Conservation (phyloP, 2,329 filamentous ascomycete genomes). For the Nakataea oryzae region DNA sequence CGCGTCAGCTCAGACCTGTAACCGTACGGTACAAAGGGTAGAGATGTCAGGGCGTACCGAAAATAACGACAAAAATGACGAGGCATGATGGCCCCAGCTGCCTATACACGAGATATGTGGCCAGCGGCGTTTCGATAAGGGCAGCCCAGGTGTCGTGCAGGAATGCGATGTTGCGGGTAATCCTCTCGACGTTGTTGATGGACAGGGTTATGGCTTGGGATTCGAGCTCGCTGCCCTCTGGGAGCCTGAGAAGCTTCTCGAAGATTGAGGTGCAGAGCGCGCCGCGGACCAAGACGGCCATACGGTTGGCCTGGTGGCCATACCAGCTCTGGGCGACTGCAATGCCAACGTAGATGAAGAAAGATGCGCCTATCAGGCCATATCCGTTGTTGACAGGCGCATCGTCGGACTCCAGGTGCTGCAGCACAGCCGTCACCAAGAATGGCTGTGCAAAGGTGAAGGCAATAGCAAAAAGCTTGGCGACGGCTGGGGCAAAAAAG, state of each 20-base stretch:
- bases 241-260: slow-evolving; percentile 11
- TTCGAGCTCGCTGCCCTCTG: slow-evolving; percentile 5
- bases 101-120: slow-evolving; percentile 10
- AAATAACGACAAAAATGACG: slow-evolving; percentile 10
- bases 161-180: slow-evolving; percentile 11
- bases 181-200: slow-evolving; percentile 20
- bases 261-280: slow-evolving; percentile 21
- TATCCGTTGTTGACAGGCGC: slow-evolving; percentile 20
- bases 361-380: slow-evolving; percentile 29
- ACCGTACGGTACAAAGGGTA: background rate
- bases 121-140: slow-evolving; percentile 9
- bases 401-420: slow-evolving; percentile 14
- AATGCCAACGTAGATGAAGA: slow-evolving; percentile 28
- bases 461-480: slow-evolving; percentile 14
- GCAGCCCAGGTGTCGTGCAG: slow-evolving; percentile 18
- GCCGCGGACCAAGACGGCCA: slow-evolving; percentile 17
- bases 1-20: background rate
- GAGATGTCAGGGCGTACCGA: background rate
- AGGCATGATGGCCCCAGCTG: slow-evolving; percentile 9
- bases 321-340: slow-evolving; percentile 27
- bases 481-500: slow-evolving; percentile 15
- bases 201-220: slow-evolving; percentile 19
- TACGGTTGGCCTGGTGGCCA: slow-evolving; percentile 25
- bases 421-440: slow-evolving; percentile 19
- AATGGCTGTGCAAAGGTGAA: slow-evolving; percentile 24